phyloP scores from a whole-genome alignment of 2,329 filamentous ascomycete genomes.

The Ramichloridium luteum region DNA sequence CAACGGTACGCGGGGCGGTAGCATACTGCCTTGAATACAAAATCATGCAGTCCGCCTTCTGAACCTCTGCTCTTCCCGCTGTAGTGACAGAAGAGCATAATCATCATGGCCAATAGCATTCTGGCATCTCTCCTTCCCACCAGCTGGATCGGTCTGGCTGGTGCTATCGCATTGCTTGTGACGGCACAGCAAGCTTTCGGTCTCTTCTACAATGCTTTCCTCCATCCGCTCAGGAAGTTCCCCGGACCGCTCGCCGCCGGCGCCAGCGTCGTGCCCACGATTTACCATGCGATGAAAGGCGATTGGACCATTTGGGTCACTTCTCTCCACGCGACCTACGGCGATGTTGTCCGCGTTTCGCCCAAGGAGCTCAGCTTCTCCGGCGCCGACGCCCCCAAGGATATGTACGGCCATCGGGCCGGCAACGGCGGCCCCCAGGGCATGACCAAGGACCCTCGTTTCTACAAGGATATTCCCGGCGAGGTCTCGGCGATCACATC shows the following conservation, averaged over 20 bases:
- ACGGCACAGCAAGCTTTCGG: slow-evolving; percentile 2
- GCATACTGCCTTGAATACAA: no score
- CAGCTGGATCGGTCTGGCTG: not conserved
- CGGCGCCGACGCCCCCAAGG: slow-evolving; percentile 29
- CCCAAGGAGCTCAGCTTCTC: slow-evolving; percentile 38
- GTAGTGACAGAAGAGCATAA: no score
- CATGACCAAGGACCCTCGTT: slow-evolving; percentile 8
- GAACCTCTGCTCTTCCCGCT: no score
- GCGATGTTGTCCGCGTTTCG: slow-evolving; percentile 35
- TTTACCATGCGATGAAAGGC: slow-evolving; percentile 2
- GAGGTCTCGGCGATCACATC: slow-evolving; percentile 2
- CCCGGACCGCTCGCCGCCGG: slow-evolving; percentile 3
- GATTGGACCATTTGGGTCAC: slow-evolving; percentile 1
- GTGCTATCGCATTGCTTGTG: not conserved
- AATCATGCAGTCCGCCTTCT: no score
- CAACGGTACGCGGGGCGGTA: no score
- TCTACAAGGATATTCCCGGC: slow-evolving; percentile 15
- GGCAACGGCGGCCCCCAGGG: slow-evolving; percentile 10
- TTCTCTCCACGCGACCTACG: slow-evolving; percentile 31
- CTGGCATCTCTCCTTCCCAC: not conserved
- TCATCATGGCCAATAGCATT: not conserved
- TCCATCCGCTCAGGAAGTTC: slow-evolving; percentile 5
- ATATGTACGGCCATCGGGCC: slow-evolving; percentile 29
- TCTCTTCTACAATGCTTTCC: slow-evolving; percentile 5
- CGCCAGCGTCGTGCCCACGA: slow-evolving; percentile 4